Base-by-base conservation (phyloP, 169 alveolate genomes). In the Cryptosporidium baileyi region DNA sequence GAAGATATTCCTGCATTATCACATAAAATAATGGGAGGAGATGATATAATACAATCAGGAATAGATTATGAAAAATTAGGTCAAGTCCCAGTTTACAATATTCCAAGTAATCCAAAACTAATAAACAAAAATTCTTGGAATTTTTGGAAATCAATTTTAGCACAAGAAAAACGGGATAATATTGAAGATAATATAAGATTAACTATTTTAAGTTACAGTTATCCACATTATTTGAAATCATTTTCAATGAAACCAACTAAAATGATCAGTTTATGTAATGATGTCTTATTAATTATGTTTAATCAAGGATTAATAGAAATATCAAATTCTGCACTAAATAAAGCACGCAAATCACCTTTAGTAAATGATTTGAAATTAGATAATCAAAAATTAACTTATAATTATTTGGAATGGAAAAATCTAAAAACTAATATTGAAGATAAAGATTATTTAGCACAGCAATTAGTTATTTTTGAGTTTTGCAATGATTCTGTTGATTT, bases 401-500 rank as follows among this genome's bases (percentile, higher is more conserved):
- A 65, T 41, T 65, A 44, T 30, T 34, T 65, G 30, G 32, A 51
- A 49, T 65, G 19, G 28, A 45, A 36, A 47, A 51, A 54, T 11
- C 30, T 43, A 1, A 30, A 54, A 1, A 30, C 63, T 24, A 54
- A 54, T 3, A 30, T 26, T 3, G 60, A 54, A 6, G 67, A 57
- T 1, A 26, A 19, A 17, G 60, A 74, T 7, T 38, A 40, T 34
- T 52, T 57, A 19, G 17, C 6, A 17, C 61, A 36, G 8, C 65
- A 74, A 22, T 41, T 54, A 15, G 85, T 74, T 38, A 54, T 74
- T 30, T 74, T 54, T 40, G 57, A 57, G 26, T 74, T 54, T 22
- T 74, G 85, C 30, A 57, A 60, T n/a, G 85, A 74, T 34, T 74
- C 85, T 52, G 54, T 74, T 2, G 85, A 74, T 74, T n/a, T 54